Percentiles rank a stretch among this genome's conserved stretches.
phyloP scores from a whole-genome alignment of 805 yeast species.

The Wickerhamiella hasegawae region DNA sequence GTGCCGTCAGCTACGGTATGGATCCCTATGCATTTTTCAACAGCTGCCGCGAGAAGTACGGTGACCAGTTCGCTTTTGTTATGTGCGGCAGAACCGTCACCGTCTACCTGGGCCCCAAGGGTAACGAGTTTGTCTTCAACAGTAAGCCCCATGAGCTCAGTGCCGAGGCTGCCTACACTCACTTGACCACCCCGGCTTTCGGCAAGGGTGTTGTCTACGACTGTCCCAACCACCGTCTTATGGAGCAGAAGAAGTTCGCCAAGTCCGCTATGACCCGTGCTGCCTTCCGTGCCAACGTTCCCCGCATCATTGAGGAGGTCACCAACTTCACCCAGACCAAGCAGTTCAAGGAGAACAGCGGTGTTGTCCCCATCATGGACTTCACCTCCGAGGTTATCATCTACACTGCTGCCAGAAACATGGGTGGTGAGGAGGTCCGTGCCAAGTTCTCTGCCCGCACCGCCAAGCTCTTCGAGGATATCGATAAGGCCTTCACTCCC shows the following conservation, averaged over 20 bases:
- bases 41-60: slow-evolving; percentile 62
- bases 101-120: slow-evolving; percentile 91
- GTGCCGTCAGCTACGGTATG: slow-evolving; percentile 79
- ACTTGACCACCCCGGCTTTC: slow-evolving; percentile 97
- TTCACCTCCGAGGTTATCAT: slow-evolving; percentile 92
- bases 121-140: slow-evolving; percentile 91
- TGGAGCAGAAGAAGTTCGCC: slow-evolving; percentile 98
- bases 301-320: slow-evolving; percentile 70
- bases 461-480: slow-evolving; percentile 73
- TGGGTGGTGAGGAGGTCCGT: slow-evolving; percentile 87
- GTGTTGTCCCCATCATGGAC: slow-evolving; percentile 37
- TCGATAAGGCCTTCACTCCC: slow-evolving; percentile 95
- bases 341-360: slow-evolving; percentile 20
- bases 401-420: slow-evolving; percentile 85
- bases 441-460: slow-evolving; percentile 63
- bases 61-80: slow-evolving; percentile 85
- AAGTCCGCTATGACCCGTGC: slow-evolving; percentile 78
- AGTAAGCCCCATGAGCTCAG: slow-evolving; percentile 78
- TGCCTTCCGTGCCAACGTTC: slow-evolving; percentile 73
- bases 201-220: slow-evolving; percentile 97
- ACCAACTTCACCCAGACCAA: slow-evolving; percentile 31
- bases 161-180: slow-evolving; percentile 92
- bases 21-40: slow-evolving; percentile 85
- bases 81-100: slow-evolving; percentile 86
- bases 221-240: slow-evolving; percentile 80